phyloP scores from a whole-genome alignment of 2,329 filamentous ascomycete genomes.

The Septoria petroselini region DNA sequence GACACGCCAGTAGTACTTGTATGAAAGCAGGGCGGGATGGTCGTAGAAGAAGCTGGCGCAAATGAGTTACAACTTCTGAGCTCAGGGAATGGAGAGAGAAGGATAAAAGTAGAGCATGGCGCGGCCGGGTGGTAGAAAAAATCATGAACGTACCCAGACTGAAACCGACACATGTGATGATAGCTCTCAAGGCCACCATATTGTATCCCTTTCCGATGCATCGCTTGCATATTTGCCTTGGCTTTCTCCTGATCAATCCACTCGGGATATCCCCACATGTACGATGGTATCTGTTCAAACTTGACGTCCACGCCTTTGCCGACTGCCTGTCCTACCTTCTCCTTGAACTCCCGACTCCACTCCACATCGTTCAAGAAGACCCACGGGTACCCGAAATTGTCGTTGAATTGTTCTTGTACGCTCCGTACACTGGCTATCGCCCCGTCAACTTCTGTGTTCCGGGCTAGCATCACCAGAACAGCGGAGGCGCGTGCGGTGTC shows the following conservation, averaged over 20 bases:
- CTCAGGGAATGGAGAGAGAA: too few relatives aligned
- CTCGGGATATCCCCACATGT: neutral
- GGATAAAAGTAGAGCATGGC: too few relatives aligned
- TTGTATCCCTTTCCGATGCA: constrained; percentile 6
- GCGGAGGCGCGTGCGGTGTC: neutral
- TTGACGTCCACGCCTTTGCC: neutral
- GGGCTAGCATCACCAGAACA: neutral
- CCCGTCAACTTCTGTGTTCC: neutral
- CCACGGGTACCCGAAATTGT: neutral
- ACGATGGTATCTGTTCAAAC: neutral
- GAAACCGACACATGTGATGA: constrained; percentile 43
- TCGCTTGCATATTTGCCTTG: neutral
- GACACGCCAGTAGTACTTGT: constrained; percentile 61
- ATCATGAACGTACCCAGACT: constrained; percentile 27
- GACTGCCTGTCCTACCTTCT: neutral
- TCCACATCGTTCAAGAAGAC: constrained; percentile 3
- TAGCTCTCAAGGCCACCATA: constrained; percentile 26
- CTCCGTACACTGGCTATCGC: neutral
- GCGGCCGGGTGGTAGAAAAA: too few relatives aligned
- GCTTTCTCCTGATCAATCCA: neutral
- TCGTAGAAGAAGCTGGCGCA: constrained; percentile 40
- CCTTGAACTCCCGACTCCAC: constrained; percentile 2
- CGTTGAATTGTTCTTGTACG: neutral
- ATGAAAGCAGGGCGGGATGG: constrained; percentile 44
- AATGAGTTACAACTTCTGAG: too few relatives aligned